Evolutionary conservation across 2,329 filamentous ascomycete species (phyloP), one percentile per base, ranked within the genome.

Genomic region (Pseudohalonectria lignicola): DNA sequence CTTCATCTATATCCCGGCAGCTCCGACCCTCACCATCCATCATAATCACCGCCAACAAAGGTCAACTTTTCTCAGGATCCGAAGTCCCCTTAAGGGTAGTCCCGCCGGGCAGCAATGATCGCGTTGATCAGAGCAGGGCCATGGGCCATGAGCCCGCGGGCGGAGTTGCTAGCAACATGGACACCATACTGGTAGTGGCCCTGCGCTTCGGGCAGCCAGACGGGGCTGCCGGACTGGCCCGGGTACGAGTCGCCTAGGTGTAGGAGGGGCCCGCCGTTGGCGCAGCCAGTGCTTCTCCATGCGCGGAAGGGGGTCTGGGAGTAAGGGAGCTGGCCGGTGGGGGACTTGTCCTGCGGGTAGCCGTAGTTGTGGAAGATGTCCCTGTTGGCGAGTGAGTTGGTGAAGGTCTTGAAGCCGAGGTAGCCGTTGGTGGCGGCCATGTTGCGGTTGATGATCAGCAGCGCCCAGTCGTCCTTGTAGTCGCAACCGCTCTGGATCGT

Each of bases 391-490:
- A 36, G 13, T 15, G 26, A 11, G 19, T 36, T 25, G 25, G 23
- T 17, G 15, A 36, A 29, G 16, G 12, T 25, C 15, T 28, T 25
- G 10, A 19, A 21, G 20, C 34, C 34, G 9, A 36, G 23, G 23
- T 36, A 36, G 25, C 34, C 34, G 34, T 28, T 36, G 10, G 25
- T 36, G 6, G 16, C 21, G 34, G 21, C 29, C 34, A 36, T 15
- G 25, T 36, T 25, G 15, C 26, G 16, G 16, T 36, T 17, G 1
- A 36, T 11, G 5, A 36, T 25, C 9, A 36, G 19, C 16, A 36
- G 26, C 9, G 34, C 34, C 34, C 34, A 36, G 34, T 36, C 34
- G 25, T 36, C 34, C 4, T 18, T 17, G 18, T 36, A 36, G 21
- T 25, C 25, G 23, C 34, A 36, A 17, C 11, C 23, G 12, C 10